phyloP scores from a whole-genome alignment of 2,329 filamentous ascomycete species.

The Orbilia ellipsospora region DNA sequence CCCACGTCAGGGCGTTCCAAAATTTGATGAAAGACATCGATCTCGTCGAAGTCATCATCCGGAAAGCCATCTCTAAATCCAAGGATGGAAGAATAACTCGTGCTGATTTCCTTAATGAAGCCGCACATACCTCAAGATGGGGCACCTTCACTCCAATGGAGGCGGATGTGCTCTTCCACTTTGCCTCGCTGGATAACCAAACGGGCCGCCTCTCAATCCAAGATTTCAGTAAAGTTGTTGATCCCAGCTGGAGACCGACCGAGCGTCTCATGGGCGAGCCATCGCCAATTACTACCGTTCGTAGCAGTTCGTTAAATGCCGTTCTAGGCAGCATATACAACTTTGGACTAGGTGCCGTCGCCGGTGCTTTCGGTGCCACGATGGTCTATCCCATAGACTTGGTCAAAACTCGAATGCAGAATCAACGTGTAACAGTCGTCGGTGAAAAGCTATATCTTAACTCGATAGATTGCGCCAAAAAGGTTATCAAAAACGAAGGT shows the following conservation, averaged over 20 bases:
- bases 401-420: constrained; percentile 98
- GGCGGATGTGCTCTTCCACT: constrained; percentile 98
- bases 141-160: constrained; percentile 98
- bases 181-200: constrained; percentile 89
- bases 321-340: constrained; percentile 72
- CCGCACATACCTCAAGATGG: constrained; percentile 88
- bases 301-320: constrained; percentile 65
- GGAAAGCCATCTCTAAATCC: constrained; percentile 85
- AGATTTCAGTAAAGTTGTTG: constrained; percentile 95
- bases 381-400: constrained; percentile 99
- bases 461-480: constrained; percentile 92
- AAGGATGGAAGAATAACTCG: constrained; percentile 91
- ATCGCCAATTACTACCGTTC: constrained; percentile 68
- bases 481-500: constrained; percentile 93
- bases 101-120: constrained; percentile 93
- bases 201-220: constrained; percentile 82
- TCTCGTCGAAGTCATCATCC: constrained; percentile 90
- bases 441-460: constrained; percentile 96
- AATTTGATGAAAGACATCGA: constrained; percentile 99
- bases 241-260: constrained; percentile 83
- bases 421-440: constrained; percentile 84
- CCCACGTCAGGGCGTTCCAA: constrained; percentile 96
- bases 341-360: constrained; percentile 87
- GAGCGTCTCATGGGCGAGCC: constrained; percentile 63
- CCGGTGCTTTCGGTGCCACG: constrained; percentile 96